Percentiles rank a stretch among this genome's conserved stretches.
These are phyloP conservation scores for Neofusicoccum umdonicola DNA, from an alignment of 2,329 filamentous ascomycete species.

Conservation along the genomic window DNA sequence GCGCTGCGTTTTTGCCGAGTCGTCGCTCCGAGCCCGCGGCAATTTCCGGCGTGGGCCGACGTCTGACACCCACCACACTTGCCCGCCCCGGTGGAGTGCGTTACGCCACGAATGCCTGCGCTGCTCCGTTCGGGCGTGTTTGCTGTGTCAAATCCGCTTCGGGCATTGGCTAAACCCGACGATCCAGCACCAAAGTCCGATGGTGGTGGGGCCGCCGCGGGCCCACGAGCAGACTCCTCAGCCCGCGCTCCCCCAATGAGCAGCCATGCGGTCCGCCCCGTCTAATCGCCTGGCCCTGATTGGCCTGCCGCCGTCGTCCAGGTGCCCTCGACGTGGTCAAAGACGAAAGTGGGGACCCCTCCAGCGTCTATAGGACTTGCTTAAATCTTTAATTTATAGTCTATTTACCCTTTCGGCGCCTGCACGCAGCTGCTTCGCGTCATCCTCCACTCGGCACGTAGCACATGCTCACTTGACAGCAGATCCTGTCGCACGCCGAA, in stretches of 20 bases:
- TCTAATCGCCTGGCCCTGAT: neutral
- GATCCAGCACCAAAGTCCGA: neutral
- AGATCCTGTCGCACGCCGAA: neutral
- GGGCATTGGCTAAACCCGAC: neutral
- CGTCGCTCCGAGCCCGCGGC: too few relatives aligned
- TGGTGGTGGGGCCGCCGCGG: neutral
- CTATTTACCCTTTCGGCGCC: neutral
- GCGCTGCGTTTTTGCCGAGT: too few relatives aligned
- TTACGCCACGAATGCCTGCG: neutral
- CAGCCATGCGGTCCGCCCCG: neutral
- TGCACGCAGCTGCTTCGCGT: neutral
- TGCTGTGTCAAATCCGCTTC: neutral
- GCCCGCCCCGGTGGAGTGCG: neutral
- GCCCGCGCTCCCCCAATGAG: neutral
- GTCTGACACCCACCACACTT: too few relatives aligned
- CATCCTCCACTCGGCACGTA: neutral
- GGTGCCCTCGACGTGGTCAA: neutral
- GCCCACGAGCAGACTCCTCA: neutral
- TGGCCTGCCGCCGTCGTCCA: neutral
- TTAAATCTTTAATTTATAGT: neutral
- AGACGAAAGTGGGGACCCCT: neutral
- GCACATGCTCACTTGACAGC: neutral
- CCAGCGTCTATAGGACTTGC: neutral
- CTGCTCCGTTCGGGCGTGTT: neutral
- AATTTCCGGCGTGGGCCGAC: too few relatives aligned